Percentiles rank a stretch among this genome's conserved stretches.
phyloP scores from a whole-genome alignment of 768 basidiomycete species.

The Lactarius sp. region DNA sequence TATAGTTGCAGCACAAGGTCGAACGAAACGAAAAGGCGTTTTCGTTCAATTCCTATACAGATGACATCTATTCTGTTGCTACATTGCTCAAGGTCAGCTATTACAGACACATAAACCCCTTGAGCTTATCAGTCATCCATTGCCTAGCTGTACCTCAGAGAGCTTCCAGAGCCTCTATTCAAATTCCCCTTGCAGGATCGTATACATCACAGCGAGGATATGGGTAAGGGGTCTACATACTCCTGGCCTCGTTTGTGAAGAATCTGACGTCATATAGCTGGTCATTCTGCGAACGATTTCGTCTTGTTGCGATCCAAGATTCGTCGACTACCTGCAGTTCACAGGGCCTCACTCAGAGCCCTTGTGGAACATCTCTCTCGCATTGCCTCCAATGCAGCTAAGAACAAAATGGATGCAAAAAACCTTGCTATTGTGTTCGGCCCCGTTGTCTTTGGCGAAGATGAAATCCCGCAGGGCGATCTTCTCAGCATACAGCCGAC shows the following conservation, averaged over 20 bases:
- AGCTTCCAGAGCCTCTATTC: conserved; percentile 88
- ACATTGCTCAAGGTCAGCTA: conserved; percentile 74
- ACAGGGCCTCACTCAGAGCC: conserved; percentile 78
- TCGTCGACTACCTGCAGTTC: conserved; percentile 73
- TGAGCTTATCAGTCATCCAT: background rate
- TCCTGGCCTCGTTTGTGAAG: background rate
- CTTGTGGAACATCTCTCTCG: conserved; percentile 79
- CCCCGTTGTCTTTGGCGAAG: conserved; percentile 85
- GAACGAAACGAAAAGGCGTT: conserved; percentile 79
- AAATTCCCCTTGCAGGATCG: conserved; percentile 75
- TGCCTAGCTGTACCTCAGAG: conserved; percentile 68
- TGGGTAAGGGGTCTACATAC: conserved; percentile 44
- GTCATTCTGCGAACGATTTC: conserved; percentile 68
- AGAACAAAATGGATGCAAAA: conserved; percentile 92
- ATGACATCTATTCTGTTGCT: conserved; percentile 80
- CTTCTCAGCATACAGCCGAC: conserved; percentile 66
- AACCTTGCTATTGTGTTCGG: conserved; percentile 91
- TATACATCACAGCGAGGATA: conserved; percentile 70
- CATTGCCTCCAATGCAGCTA: conserved; percentile 58
- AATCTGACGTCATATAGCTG: conserved; percentile 40
- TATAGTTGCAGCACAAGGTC: conserved; percentile 77
- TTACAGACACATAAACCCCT: background rate
- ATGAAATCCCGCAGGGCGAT: conserved; percentile 79
- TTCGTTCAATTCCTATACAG: conserved; percentile 59
- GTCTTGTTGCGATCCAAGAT: conserved; percentile 81